Conservation (phyloP, 2,329 filamentous ascomycete genomes). For the Cytospora paraplurivora region DNA sequence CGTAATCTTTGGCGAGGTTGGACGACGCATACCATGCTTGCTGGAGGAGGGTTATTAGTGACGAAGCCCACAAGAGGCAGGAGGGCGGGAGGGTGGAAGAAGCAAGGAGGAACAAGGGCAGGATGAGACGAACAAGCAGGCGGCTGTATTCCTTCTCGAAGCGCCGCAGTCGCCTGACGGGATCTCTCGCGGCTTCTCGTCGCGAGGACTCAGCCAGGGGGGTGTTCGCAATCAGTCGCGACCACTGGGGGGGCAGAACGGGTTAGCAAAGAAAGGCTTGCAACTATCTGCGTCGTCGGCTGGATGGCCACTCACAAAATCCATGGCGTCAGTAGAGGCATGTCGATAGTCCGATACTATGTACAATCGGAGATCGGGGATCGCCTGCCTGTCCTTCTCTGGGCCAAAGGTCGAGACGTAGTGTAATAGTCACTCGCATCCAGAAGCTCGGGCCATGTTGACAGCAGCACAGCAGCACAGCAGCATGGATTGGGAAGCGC, state of each 20-base stretch:
- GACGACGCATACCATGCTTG: slow-evolving; percentile 64
- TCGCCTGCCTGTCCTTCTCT: neutral
- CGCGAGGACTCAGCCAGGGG: slow-evolving; percentile 58
- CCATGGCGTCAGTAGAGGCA: slow-evolving; percentile 29
- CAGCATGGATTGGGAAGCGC: neutral
- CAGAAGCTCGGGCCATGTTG: slow-evolving; percentile 8
- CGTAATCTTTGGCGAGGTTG: slow-evolving; percentile 61
- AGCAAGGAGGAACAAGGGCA: neutral
- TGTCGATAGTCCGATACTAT: slow-evolving; percentile 23
- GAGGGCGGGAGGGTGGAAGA: slow-evolving; percentile 20
- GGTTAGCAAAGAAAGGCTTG: slow-evolving; percentile 26
- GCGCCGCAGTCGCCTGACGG: slow-evolving; percentile 63
- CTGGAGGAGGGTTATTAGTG: slow-evolving; percentile 36
- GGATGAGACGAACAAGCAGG: slow-evolving; percentile 52
- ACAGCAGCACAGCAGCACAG: neutral
- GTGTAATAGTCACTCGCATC: slow-evolving; percentile 11
- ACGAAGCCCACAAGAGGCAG: neutral
- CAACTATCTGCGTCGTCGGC: neutral
- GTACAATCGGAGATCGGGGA: neutral
- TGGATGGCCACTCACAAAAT: slow-evolving; percentile 27
- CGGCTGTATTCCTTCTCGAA: slow-evolving; percentile 69
- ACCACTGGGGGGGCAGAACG: slow-evolving; percentile 54
- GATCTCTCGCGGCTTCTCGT: slow-evolving; percentile 64
- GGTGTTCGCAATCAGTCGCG: slow-evolving; percentile 65
- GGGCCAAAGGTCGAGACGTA: slow-evolving; percentile 12